Percentiles rank a stretch among this genome's conserved stretches.
These are phyloP conservation scores for Pseudogymnoascus sp. DNA, from an alignment of 2,329 filamentous ascomycete species.

Conservation along the genomic window DNA sequence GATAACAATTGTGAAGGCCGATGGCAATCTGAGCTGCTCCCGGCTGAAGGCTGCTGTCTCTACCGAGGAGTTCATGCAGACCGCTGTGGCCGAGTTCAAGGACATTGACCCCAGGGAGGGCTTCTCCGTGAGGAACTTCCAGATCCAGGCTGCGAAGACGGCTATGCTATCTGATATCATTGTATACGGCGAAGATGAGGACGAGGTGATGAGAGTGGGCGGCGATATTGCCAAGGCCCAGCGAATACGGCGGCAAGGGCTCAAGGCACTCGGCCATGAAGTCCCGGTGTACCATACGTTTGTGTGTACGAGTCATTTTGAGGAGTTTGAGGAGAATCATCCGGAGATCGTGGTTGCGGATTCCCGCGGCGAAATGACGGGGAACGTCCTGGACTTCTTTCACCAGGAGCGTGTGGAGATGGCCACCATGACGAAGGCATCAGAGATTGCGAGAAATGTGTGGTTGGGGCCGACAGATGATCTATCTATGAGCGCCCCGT, in stretches of 20 bases:
- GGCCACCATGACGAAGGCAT: constrained; percentile 83
- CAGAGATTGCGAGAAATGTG: constrained; percentile 82
- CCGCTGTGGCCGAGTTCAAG: constrained; percentile 56
- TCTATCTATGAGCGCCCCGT: constrained; percentile 36
- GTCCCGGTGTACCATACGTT: constrained; percentile 78
- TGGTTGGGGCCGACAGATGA: constrained; percentile 86
- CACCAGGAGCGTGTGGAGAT: constrained; percentile 86
- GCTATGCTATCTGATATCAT: constrained; percentile 86
- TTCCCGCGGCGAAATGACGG: constrained; percentile 61
- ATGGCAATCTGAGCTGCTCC: constrained; percentile 63
- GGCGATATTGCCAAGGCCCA: constrained; percentile 71
- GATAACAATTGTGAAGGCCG: constrained; percentile 80
- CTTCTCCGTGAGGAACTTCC: constrained; percentile 94
- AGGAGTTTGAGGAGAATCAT: constrained; percentile 61
- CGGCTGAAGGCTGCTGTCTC: constrained; percentile 82
- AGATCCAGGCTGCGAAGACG: constrained; percentile 85
- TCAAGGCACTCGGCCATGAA: constrained; percentile 32
- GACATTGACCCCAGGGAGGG: constrained; percentile 81
- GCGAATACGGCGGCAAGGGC: constrained; percentile 37
- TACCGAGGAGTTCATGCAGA: constrained; percentile 67
- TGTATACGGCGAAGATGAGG: constrained; percentile 71
- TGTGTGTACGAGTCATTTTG: constrained; percentile 55
- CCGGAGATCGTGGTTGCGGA: constrained; percentile 68
- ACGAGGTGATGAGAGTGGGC: constrained; percentile 52
- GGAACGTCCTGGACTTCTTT: constrained; percentile 78